Conservation (phyloP, 2,329 filamentous ascomycete species). For the Aphanoascus verrucosus region DNA sequence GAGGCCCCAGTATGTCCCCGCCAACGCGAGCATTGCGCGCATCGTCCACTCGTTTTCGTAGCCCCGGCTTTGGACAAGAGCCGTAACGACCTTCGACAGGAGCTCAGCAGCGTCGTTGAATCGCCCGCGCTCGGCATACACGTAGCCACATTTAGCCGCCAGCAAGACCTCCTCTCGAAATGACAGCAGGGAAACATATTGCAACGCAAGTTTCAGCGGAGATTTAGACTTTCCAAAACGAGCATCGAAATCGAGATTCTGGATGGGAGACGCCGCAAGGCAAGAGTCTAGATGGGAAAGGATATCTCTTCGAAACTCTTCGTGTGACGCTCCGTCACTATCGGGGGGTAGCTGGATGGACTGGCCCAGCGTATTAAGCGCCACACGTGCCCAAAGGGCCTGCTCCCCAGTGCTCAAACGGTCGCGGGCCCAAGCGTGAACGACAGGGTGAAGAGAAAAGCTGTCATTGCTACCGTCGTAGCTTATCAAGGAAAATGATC, state of each 20-base stretch:
- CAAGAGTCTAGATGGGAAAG: conserved; percentile 20
- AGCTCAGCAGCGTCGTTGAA: conserved; percentile 14
- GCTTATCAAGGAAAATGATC: conserved; percentile 15
- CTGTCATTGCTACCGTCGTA: conserved; percentile 18
- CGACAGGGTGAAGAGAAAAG: conserved; percentile 26
- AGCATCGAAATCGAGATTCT: neutral
- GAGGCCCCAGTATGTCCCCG: conserved; percentile 10
- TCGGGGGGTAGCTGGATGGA: conserved; percentile 9
- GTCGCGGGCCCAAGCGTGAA: conserved; percentile 26
- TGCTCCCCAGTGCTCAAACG: conserved; percentile 18
- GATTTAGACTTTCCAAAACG: neutral
- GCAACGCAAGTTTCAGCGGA: neutral
- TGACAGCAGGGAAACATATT: conserved; percentile 5
- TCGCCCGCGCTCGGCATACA: conserved; percentile 17
- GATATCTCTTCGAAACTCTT: conserved; percentile 19
- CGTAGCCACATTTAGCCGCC: conserved; percentile 16
- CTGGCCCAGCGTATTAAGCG: conserved; percentile 12
- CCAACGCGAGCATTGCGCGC: conserved; percentile 13
- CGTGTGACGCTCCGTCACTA: conserved; percentile 1
- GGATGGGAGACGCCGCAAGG: conserved; percentile 7
- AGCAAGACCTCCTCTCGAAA: conserved; percentile 11
- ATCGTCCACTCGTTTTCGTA: conserved; percentile 11
- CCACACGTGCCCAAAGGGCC: conserved; percentile 1
- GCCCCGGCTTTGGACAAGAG: conserved; percentile 10
- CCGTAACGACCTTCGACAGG: conserved; percentile 11